These are phyloP conservation scores for Prunus mira DNA, from an alignment of 306 rosid species.

Conservation along the genomic window DNA sequence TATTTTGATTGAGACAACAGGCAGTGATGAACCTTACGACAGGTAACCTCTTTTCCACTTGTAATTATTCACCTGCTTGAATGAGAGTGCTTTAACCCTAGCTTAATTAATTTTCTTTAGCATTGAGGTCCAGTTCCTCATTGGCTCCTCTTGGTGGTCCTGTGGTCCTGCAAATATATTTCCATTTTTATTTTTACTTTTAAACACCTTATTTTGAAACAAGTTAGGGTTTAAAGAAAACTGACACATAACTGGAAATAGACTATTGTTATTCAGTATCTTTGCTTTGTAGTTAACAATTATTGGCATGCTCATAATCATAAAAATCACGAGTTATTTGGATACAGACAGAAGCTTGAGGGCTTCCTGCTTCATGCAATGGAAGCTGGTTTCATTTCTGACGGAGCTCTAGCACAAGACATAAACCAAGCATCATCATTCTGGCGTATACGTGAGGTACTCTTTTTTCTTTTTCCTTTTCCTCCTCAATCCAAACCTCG, in stretches of 20 bases:
- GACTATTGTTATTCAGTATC: not conserved
- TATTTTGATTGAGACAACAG: slow-evolving; percentile 89
- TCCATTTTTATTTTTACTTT: not conserved
- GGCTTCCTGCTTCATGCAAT: slow-evolving; percentile 75
- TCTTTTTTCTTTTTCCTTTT: not conserved
- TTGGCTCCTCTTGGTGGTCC: not conserved
- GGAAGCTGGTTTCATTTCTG: slow-evolving; percentile 85
- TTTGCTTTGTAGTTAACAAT: not conserved
- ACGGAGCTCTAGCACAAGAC: slow-evolving; percentile 92
- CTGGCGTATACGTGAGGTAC: slow-evolving; percentile 93
- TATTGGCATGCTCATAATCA: not conserved
- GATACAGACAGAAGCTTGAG: slow-evolving; percentile 90
- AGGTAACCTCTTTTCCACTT: slow-evolving; percentile 41
- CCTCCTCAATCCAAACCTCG: not conserved
- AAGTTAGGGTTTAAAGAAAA: not conserved
- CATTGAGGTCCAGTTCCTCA: not conserved
- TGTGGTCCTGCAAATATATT: not conserved
- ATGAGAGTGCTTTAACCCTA: slow-evolving; percentile 6
- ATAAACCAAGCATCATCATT: slow-evolving; percentile 88
- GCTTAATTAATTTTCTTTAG: not conserved
- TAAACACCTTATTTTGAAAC: not conserved
- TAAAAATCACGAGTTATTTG: slow-evolving; percentile 18
- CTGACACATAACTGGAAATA: not conserved
- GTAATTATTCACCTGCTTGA: slow-evolving; percentile 3
- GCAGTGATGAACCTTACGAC: slow-evolving; percentile 83